Evolutionary conservation across 345 rosid genomes (phyloP), one percentile per base, ranked within the genome.

Genomic region (Adansonia digitata): DNA sequence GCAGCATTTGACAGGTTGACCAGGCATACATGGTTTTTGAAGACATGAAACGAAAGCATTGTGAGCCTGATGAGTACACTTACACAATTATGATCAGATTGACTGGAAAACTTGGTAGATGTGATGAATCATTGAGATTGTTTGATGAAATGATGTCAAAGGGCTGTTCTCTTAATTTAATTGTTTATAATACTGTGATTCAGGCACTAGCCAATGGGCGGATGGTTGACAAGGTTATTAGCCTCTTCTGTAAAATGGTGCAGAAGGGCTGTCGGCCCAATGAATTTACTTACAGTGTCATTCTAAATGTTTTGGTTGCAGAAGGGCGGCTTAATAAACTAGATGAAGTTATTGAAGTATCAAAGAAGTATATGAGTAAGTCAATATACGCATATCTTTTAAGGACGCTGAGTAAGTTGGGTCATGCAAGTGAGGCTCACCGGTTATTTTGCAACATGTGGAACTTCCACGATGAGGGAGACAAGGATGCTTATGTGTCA

Each of bases 401-500:
- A 18, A 88, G 88, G 79, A 90, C 92, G 0, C 70, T 92, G 10
- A 86, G 87, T 78, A 84, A 92, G 64, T 75, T 90, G 81, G 97
- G 98, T 31, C 91, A 92, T 77, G 84, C 89, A 18, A 84, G 89
- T 77, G 98, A 94, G 82, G 97, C 94, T 56, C 98, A 94, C 67
- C 70, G 93, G 78, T 72, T 92, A 7, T 94, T 94, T 81, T 89
- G 97, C 82, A 89, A 85, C 82, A 90, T 94, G 97, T 94, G 98
- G 98, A 87, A 74, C 80, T 84, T 84, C 74, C 92, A 90, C 73
- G 97, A 91, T 67, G 82, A 80, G 77, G 97, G 97, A 37, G 97
- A 94, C 72, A 85, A 85, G 82, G 89, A 85, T 64, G 92, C 91
- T 31, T 90, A 79, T 70, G 48, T 82, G 72, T 86, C 97, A 22